Conservation (phyloP, 352 stramenopile genomes). For the Globisporangium alternatum region DNA sequence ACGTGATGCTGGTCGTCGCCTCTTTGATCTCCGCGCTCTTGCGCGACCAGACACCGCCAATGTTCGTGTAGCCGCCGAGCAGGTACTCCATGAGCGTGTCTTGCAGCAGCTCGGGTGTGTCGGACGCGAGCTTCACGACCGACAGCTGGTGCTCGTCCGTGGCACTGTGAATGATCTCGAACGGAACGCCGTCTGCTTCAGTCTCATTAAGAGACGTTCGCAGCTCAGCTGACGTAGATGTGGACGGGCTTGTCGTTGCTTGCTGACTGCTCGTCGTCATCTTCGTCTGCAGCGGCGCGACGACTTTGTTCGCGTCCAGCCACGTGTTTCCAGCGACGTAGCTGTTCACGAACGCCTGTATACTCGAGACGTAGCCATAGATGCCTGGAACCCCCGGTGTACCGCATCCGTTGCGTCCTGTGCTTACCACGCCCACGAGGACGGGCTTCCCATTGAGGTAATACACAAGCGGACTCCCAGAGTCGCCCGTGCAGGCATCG, state of each 20-base stretch:
- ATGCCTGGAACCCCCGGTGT: slow-evolving; percentile 30
- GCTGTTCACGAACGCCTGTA: slow-evolving; percentile 29
- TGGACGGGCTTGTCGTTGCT: neutral
- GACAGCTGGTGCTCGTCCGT: slow-evolving; percentile 25
- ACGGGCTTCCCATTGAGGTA: slow-evolving; percentile 19
- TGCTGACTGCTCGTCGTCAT: neutral
- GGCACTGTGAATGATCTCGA: slow-evolving; percentile 34
- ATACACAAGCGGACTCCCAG: slow-evolving; percentile 30
- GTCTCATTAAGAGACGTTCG: neutral
- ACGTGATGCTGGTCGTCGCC: slow-evolving; percentile 20
- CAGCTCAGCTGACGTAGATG: neutral
- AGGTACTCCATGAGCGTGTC: slow-evolving; percentile 27
- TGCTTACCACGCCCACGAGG: slow-evolving; percentile 42
- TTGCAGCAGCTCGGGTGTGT: slow-evolving; percentile 23
- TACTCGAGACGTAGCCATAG: slow-evolving; percentile 26
- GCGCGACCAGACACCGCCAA: slow-evolving; percentile 18
- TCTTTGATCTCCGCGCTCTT: slow-evolving; percentile 14
- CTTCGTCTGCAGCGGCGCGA: neutral
- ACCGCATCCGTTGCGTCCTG: slow-evolving; percentile 34
- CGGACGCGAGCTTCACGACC: slow-evolving; percentile 28
- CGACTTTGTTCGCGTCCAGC: slow-evolving; percentile 16
- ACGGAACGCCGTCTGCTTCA: slow-evolving; percentile 9
- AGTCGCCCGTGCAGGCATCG: slow-evolving; percentile 43
- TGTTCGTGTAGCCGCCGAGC: slow-evolving; percentile 20
- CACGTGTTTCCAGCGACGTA: slow-evolving; percentile 27